Evolutionary conservation across 768 basidiomycete genomes (phyloP).

Genomic region (Psilocybe tampanensis): DNA sequence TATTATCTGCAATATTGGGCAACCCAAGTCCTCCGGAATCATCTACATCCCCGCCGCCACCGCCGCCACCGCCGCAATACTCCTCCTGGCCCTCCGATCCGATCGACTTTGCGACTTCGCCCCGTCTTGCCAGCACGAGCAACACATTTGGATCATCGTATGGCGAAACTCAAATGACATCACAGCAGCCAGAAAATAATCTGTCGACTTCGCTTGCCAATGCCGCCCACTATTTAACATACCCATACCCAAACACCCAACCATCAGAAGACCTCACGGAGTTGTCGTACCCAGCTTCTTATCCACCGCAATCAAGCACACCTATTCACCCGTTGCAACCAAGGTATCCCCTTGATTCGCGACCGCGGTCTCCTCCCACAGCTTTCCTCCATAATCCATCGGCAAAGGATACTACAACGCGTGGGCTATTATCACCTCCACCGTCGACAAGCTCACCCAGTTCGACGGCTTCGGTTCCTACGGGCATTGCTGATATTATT

Average conservation of each 20-base stretch:
- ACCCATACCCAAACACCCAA: conserved; percentile 44
- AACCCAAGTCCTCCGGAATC: conserved; percentile 64
- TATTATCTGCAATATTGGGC: conserved; percentile 89
- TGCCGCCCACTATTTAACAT: conserved; percentile 45
- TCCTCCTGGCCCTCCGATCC: conserved; percentile 47
- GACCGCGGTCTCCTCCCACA: conserved; percentile 42
- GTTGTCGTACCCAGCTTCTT: conserved; percentile 38
- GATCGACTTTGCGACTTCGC: conserved; percentile 39
- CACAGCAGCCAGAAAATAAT: conserved; percentile 36
- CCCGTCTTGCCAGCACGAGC: conserved; percentile 28
- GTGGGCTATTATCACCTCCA: conserved; percentile 39
- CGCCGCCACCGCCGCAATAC: conserved; percentile 36
- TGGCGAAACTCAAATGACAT: conserved; percentile 36
- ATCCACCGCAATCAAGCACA: conserved; percentile 30
- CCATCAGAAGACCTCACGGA: conserved; percentile 40
- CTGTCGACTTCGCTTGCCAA: conserved; percentile 37
- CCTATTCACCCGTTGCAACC: conserved; percentile 51
- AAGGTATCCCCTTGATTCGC: conserved; percentile 51
- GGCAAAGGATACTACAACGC: conserved; percentile 31
- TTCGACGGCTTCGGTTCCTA: conserved; percentile 38
- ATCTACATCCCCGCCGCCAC: conserved; percentile 43
- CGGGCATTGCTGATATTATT: conserved; percentile 37
- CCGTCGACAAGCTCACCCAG: conserved; percentile 43
- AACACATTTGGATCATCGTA: conserved; percentile 34
- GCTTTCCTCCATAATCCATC: conserved; percentile 33